Evolutionary conservation across 2,329 filamentous ascomycete species (phyloP).

Genomic region (Raffaelea deltoideospora): DNA sequence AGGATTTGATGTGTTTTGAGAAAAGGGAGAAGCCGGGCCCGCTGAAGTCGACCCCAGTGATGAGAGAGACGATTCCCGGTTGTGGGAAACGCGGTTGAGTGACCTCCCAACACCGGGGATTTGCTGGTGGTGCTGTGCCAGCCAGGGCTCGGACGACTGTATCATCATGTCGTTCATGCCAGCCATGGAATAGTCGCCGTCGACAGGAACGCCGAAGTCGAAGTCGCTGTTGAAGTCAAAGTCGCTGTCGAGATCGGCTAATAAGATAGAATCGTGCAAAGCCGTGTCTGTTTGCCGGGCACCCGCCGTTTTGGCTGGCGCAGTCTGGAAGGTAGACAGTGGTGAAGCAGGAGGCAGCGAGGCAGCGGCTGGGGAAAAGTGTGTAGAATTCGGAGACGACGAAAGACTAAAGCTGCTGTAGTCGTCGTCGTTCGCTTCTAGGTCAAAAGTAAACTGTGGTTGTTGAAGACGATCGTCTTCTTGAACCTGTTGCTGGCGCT

Average conservation of each 20-base stretch:
- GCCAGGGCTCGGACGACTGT: conserved; percentile 27
- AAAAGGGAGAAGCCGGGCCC: conserved; percentile 44
- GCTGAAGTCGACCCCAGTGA: conserved; percentile 45
- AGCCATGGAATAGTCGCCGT: conserved; percentile 8
- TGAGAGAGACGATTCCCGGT: conserved; percentile 46
- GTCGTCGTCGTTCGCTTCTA: conserved; percentile 8
- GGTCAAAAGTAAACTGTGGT: conserved; percentile 2
- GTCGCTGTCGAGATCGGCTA: neutral
- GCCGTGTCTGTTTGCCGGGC: too few relatives aligned
- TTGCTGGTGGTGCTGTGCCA: conserved; percentile 18
- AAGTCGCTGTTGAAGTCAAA: conserved; percentile 8
- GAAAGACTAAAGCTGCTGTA: conserved; percentile 4
- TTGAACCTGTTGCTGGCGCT: conserved; percentile 7
- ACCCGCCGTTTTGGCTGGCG: conserved; percentile 12
- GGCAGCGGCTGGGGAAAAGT: conserved; percentile 6
- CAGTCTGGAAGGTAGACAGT: conserved; percentile 18
- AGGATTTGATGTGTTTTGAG: conserved; percentile 38
- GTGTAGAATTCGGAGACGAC: conserved; percentile 16
- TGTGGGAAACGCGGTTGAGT: conserved; percentile 28
- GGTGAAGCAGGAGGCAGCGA: conserved; percentile 7
- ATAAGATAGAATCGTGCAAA: too few relatives aligned
- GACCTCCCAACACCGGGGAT: conserved; percentile 18
- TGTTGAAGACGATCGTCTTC: neutral
- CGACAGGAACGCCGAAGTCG: conserved; percentile 5
- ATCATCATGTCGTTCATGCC: conserved; percentile 15